These are phyloP conservation scores for Nemania sp. DNA, from an alignment of 2,329 filamentous ascomycete species.

Conservation along the genomic window DNA sequence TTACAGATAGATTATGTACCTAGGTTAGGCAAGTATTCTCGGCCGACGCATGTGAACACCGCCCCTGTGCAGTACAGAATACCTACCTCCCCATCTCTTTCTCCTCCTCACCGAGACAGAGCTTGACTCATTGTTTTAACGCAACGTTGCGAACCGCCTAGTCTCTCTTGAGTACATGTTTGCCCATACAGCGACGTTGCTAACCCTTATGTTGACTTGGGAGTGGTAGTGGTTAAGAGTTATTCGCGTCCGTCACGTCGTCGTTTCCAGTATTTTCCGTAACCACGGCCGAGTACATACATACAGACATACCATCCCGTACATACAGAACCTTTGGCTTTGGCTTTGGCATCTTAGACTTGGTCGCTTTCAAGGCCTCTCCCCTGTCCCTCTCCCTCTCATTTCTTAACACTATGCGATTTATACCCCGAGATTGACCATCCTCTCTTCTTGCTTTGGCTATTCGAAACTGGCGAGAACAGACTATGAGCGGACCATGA, in stretches of 20 bases:
- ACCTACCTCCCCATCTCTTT: background rate
- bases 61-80: background rate
- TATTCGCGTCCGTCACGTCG: background rate
- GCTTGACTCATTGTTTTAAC: background rate
- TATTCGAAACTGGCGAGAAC: background rate
- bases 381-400: too few species aligned
- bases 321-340: background rate
- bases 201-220: background rate
- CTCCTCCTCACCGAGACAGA: background rate
- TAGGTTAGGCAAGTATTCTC: background rate
- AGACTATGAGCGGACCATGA: conserved; percentile 39
- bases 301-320: too few species aligned
- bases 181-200: background rate
- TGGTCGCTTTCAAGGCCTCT: background rate
- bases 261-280: background rate
- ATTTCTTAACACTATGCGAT: conserved; percentile 18
- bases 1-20: too few species aligned
- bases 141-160: background rate
- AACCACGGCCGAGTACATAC: background rate
- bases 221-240: background rate
- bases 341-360: background rate
- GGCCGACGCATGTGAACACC: background rate
- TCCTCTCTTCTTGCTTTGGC: background rate
- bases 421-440: background rate
- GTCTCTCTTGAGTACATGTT: background rate